These are phyloP conservation scores for Dictyostelium capitatum DNA, from an alignment of 78 protist species.

Conservation along the genomic window DNA sequence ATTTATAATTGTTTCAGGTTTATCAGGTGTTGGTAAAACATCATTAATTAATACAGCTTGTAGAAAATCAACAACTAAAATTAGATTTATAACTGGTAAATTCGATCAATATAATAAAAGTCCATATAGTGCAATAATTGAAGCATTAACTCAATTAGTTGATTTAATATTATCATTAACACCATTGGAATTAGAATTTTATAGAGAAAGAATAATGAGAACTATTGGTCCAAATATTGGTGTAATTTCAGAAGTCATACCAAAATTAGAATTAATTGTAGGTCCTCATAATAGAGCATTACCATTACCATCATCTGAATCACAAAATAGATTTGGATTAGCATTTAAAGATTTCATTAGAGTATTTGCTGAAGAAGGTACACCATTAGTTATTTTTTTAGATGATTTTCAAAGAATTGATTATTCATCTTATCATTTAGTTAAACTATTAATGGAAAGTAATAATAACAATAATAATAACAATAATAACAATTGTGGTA, in stretches of 20 bases:
- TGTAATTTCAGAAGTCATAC: slow-evolving; percentile 62
- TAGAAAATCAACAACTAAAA: slow-evolving; percentile 26
- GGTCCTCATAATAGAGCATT: slow-evolving; percentile 33
- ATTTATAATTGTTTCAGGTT: slow-evolving; percentile 64
- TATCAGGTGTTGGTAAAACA: slow-evolving; percentile 80
- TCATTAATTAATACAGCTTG: slow-evolving; percentile 43
- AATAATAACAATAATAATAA: not conserved
- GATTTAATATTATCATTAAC: slow-evolving; percentile 19
- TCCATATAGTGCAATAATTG: slow-evolving; percentile 74
- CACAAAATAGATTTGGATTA: slow-evolving; percentile 56
- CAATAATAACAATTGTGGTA: not conserved
- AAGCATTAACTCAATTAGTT: slow-evolving; percentile 64
- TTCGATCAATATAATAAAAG: slow-evolving; percentile 71
- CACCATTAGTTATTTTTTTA: slow-evolving; percentile 61
- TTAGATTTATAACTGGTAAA: slow-evolving; percentile 62
- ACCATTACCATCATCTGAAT: slow-evolving; percentile 57
- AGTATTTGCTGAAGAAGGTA: slow-evolving; percentile 72
- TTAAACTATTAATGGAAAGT: slow-evolving; percentile 29
- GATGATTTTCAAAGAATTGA: slow-evolving; percentile 77
- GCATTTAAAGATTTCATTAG: slow-evolving; percentile 71
- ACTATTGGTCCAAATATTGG: slow-evolving; percentile 63
- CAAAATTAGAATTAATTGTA: slow-evolving; percentile 49
- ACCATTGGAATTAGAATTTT: slow-evolving; percentile 58
- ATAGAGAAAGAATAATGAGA: slow-evolving; percentile 37
- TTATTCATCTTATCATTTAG: slow-evolving; percentile 28